phyloP scores from a whole-genome alignment of 2,329 filamentous ascomycete genomes.

The Phaeomoniella chlamydospora region DNA sequence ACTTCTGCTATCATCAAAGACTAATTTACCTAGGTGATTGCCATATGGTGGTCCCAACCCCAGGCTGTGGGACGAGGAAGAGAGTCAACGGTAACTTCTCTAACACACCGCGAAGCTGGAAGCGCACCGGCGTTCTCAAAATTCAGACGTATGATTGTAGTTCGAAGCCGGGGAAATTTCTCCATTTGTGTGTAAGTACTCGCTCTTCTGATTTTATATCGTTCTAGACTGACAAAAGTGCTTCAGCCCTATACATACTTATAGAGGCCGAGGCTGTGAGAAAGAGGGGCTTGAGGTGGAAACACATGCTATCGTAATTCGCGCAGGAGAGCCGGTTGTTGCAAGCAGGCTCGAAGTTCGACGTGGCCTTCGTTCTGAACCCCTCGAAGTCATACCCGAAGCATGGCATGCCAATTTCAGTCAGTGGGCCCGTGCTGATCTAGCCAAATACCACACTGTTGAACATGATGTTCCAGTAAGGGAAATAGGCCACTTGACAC shows the following conservation, averaged over 20 bases:
- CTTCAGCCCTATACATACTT: neutral
- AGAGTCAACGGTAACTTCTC: too few species aligned
- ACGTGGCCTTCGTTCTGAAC: neutral
- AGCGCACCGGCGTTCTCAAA: neutral
- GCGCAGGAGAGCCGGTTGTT: neutral
- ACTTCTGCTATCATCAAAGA: too few species aligned
- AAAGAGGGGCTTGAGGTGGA: neutral
- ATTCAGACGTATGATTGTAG: neutral
- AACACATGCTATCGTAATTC: neutral
- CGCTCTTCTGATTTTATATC: too few species aligned
- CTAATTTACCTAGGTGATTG: too few species aligned
- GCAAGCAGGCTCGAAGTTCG: neutral
- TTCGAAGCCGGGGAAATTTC: neutral
- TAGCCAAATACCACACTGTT: neutral
- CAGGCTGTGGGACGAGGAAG: too few species aligned
- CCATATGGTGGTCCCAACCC: too few species aligned
- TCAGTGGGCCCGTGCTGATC: neutral
- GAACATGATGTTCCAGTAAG: neutral
- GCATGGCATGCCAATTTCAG: neutral
- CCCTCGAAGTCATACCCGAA: neutral
- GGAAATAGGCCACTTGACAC: neutral
- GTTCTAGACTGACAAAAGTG: too few species aligned
- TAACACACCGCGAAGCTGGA: too few species aligned
- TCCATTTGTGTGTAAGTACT: neutral
- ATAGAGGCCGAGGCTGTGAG: neutral